phyloP scores from a whole-genome alignment of 352 stramenopile species.

The Elongisporangium anandrum region DNA sequence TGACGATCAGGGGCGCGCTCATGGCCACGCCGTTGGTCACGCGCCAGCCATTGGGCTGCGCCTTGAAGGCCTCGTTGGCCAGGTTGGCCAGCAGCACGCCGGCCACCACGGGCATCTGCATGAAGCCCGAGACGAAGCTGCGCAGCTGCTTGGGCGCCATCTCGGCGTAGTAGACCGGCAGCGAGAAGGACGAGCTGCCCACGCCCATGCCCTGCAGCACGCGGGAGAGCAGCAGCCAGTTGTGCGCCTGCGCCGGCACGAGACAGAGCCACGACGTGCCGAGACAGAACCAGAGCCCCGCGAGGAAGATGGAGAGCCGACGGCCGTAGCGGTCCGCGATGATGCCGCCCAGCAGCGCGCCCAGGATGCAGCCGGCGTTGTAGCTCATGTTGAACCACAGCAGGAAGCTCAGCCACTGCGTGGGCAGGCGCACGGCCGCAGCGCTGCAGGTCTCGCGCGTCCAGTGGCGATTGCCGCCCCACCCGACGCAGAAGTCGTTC shows the following conservation, averaged over 20 bases:
- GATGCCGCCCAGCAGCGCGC: slow-evolving; percentile 12
- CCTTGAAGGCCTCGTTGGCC: slow-evolving; percentile 25
- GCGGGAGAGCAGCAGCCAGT: slow-evolving; percentile 5
- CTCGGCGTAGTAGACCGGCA: slow-evolving; percentile 19
- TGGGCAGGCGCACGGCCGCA: slow-evolving; percentile 11
- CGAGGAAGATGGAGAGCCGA: slow-evolving; percentile 13
- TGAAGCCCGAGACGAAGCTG: slow-evolving; percentile 16
- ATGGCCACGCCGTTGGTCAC: slow-evolving; percentile 24
- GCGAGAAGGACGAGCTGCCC: slow-evolving; percentile 12
- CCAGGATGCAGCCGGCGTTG: slow-evolving; percentile 18
- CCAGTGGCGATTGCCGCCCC: slow-evolving; percentile 16
- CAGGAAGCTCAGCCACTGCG: slow-evolving; percentile 24
- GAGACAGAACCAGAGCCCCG: slow-evolving; percentile 14
- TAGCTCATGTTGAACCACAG: slow-evolving; percentile 18
- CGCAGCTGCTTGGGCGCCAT: slow-evolving; percentile 13
- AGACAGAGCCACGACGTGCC: slow-evolving; percentile 13
- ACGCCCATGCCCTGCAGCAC: slow-evolving; percentile 17
- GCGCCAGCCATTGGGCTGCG: slow-evolving; percentile 21
- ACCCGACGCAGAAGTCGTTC: slow-evolving; percentile 11
- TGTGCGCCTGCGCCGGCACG: slow-evolving; percentile 2
- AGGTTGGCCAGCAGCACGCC: slow-evolving; percentile 22
- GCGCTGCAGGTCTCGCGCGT: slow-evolving; percentile 21
- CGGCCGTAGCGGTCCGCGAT: slow-evolving; percentile 16
- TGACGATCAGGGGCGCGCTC: slow-evolving; percentile 3
- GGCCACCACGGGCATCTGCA: slow-evolving; percentile 14